Conservation (phyloP, 805 yeast species). For the Kluyveromyces siamensis region DNA sequence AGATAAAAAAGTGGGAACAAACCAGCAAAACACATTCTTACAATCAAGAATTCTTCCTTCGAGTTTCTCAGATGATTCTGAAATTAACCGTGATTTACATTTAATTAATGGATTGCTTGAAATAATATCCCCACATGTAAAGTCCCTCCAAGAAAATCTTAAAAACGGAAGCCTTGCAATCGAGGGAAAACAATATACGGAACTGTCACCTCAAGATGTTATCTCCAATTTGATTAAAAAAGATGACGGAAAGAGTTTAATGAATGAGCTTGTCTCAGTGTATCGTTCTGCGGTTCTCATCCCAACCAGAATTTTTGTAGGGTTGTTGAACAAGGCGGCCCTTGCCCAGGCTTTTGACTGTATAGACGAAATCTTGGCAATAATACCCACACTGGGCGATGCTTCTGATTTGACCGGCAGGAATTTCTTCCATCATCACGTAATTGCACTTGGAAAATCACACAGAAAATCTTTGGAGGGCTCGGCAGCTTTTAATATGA, state of each 20-base stretch:
- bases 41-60: constrained; percentile 61
- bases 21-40: constrained; percentile 47
- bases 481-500: neutral
- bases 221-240: constrained; percentile 22
- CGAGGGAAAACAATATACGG: neutral
- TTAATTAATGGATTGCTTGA: constrained; percentile 44
- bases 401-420: constrained; percentile 69
- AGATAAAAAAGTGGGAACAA: constrained; percentile 71
- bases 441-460: constrained; percentile 68
- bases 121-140: constrained; percentile 38
- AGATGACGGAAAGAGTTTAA: constrained; percentile 39
- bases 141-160: constrained; percentile 4
- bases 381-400: constrained; percentile 48
- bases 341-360: constrained; percentile 44
- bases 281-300: constrained; percentile 39
- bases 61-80: constrained; percentile 67
- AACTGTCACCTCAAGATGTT: constrained; percentile 6
- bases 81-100: constrained; percentile 44
- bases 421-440: constrained; percentile 77
- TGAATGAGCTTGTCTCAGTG: constrained; percentile 34
- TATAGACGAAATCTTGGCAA: constrained; percentile 45
- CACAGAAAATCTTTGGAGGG: constrained; percentile 23
- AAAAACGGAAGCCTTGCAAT: neutral
- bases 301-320: constrained; percentile 47
- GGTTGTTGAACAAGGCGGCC: constrained; percentile 59